Evolutionary conservation across 495 filamentous ascomycete species (phyloP).

Genomic region (Penicillium ochrochloron): DNA sequence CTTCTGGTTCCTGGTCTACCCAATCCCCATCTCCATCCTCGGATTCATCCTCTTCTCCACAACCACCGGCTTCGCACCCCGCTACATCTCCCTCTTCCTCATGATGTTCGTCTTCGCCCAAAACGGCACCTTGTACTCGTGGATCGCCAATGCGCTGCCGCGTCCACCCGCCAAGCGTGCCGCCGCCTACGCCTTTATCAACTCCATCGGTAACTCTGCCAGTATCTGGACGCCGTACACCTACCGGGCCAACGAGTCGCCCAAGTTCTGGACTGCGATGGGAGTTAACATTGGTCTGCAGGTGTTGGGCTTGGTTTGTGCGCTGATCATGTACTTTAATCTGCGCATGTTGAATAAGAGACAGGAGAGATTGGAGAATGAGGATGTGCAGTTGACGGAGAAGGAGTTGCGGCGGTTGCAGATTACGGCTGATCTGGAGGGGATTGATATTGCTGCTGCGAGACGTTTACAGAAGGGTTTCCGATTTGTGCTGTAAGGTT

Average conservation of each 20-base stretch:
- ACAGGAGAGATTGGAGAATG: slow-evolving; percentile 51
- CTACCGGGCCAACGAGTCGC: slow-evolving; percentile 42
- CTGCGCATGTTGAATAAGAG: slow-evolving; percentile 49
- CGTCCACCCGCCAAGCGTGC: slow-evolving; percentile 59
- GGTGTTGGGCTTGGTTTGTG: slow-evolving; percentile 38
- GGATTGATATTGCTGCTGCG: slow-evolving; percentile 51
- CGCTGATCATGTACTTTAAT: slow-evolving; percentile 48
- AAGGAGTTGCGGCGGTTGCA: slow-evolving; percentile 49
- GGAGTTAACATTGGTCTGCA: slow-evolving; percentile 54
- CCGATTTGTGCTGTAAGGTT: slow-evolving; percentile 45
- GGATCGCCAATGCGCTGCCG: slow-evolving; percentile 57
- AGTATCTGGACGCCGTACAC: slow-evolving; percentile 61
- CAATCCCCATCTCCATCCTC: slow-evolving; percentile 53
- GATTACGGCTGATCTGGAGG: slow-evolving; percentile 53
- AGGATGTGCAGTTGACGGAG: slow-evolving; percentile 44
- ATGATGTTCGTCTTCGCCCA: slow-evolving; percentile 60
- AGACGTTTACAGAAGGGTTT: slow-evolving; percentile 53
- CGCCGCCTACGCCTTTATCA: slow-evolving; percentile 59
- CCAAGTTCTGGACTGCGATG: slow-evolving; percentile 51
- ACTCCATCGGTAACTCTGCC: slow-evolving; percentile 56
- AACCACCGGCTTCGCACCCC: slow-evolving; percentile 49
- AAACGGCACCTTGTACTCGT: slow-evolving; percentile 58
- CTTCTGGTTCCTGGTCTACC: slow-evolving; percentile 59
- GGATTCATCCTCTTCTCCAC: slow-evolving; percentile 58
- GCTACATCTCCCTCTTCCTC: slow-evolving; percentile 59